These are phyloP conservation scores for Sarocladium strictum DNA, from an alignment of 2,329 filamentous ascomycete genomes.

Conservation along the genomic window DNA sequence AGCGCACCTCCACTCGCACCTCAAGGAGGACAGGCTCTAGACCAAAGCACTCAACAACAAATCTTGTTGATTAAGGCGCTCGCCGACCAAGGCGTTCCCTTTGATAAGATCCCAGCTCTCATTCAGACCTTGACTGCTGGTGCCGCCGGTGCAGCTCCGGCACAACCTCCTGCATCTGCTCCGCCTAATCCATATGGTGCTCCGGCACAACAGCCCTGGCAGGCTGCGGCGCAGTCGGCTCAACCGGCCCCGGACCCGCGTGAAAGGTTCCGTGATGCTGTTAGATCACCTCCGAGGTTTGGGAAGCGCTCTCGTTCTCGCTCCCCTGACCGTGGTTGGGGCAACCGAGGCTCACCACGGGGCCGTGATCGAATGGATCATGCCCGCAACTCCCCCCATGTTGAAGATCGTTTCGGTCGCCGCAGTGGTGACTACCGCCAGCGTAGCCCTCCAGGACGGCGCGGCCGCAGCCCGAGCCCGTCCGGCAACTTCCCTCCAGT, in stretches of 20 bases:
- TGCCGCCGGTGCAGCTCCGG: slow-evolving; percentile 27
- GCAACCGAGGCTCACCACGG: slow-evolving; percentile 42
- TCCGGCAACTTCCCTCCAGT: slow-evolving; percentile 27
- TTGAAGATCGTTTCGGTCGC: slow-evolving; percentile 45
- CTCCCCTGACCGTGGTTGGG: slow-evolving; percentile 71
- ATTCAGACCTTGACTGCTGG: slow-evolving; percentile 45
- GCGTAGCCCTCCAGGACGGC: slow-evolving; percentile 70
- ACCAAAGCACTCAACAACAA: slow-evolving; percentile 60
- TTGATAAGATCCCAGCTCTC: slow-evolving; percentile 66
- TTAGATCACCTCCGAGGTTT: slow-evolving; percentile 57
- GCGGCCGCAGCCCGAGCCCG: slow-evolving; percentile 58
- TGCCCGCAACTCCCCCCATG: slow-evolving; percentile 60
- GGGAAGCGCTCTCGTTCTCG: slow-evolving; percentile 66
- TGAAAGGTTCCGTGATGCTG: slow-evolving; percentile 45
- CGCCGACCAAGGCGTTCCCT: slow-evolving; percentile 66
- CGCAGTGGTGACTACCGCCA: slow-evolving; percentile 73
- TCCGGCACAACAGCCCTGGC: slow-evolving; percentile 26
- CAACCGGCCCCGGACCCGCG: slow-evolving; percentile 42
- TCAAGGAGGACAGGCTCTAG: slow-evolving; percentile 29
- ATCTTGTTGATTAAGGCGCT: slow-evolving; percentile 70
- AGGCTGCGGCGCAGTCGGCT: slow-evolving; percentile 14
- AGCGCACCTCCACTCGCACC: slow-evolving; percentile 18
- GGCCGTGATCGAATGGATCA: slow-evolving; percentile 66
- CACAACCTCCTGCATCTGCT: slow-evolving; percentile 32
- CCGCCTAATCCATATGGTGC: slow-evolving; percentile 36